These are phyloP conservation scores for Alternaria consortialis DNA, from an alignment of 2,329 filamentous ascomycete species.

Conservation along the genomic window DNA sequence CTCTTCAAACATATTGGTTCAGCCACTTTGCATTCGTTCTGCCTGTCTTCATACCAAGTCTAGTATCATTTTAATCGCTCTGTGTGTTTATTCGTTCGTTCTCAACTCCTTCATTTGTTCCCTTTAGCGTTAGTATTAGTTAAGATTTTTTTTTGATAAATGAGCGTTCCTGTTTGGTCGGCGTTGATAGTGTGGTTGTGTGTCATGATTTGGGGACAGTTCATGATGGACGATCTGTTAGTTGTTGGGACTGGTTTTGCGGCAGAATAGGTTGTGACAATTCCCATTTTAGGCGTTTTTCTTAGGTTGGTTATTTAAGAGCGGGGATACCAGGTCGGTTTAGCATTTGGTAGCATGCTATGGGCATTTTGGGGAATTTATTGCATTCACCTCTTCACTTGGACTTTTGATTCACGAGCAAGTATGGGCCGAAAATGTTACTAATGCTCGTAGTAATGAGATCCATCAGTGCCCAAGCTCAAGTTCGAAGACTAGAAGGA, in stretches of 20 bases:
- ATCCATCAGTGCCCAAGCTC: neutral
- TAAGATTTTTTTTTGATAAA: neutral
- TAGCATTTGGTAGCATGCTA: constrained; percentile 6
- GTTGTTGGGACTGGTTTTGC: neutral
- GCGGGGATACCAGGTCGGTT: constrained; percentile 4
- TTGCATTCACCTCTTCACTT: neutral
- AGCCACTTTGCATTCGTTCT: neutral
- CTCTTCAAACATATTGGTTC: neutral
- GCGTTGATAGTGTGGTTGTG: neutral
- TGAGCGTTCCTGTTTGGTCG: neutral
- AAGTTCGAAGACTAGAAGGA: neutral
- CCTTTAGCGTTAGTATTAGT: neutral
- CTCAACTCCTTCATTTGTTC: constrained; percentile 5
- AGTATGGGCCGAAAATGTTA: neutral
- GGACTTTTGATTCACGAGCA: neutral
- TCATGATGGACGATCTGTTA: neutral
- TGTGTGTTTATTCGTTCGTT: constrained; percentile 1
- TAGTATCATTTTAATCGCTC: constrained; percentile 2
- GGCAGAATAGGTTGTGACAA: neutral
- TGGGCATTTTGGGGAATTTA: constrained; percentile 1
- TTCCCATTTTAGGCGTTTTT: constrained; percentile 2
- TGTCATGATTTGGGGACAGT: neutral
- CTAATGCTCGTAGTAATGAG: neutral
- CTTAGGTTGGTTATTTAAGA: neutral
- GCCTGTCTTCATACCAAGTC: constrained; percentile 1